phyloP scores from a whole-genome alignment of 805 yeast genomes.

The Pichia nakasei region DNA sequence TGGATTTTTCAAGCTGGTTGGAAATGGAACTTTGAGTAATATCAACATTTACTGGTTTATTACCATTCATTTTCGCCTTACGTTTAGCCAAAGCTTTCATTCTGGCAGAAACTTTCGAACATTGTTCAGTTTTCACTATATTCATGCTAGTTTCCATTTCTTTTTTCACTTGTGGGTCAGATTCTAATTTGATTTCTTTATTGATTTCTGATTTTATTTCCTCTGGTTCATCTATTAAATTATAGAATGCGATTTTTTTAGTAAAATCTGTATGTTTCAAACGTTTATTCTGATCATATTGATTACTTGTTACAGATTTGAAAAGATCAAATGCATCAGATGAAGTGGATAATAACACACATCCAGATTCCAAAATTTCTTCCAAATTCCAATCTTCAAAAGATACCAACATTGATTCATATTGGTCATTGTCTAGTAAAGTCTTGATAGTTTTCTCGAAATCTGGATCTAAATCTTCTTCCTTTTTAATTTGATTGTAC shows the following conservation, averaged over 20 bases:
- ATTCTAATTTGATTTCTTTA: neutral
- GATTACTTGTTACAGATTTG: conserved; percentile 8
- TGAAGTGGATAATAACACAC: conserved; percentile 55
- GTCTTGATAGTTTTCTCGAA: conserved; percentile 25
- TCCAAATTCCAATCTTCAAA: conserved; percentile 44
- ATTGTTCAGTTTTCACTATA: neutral
- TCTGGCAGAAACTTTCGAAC: conserved; percentile 50
- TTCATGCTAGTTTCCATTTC: conserved; percentile 3
- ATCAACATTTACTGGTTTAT: conserved; percentile 47
- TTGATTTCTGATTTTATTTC: conserved; percentile 10
- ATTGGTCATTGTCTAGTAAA: conserved; percentile 29
- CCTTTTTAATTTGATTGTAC: conserved; percentile 14
- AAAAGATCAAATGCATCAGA: conserved; percentile 31
- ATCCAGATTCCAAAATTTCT: conserved; percentile 42
- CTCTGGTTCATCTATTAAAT: neutral
- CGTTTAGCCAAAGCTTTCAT: conserved; percentile 92
- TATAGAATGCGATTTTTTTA: conserved; percentile 24
- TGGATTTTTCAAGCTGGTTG: conserved; percentile 37
- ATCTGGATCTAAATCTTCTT: conserved; percentile 16
- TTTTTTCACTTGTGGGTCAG: conserved; percentile 8
- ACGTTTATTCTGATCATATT: conserved; percentile 8
- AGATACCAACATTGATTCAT: conserved; percentile 37
- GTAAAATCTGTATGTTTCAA: conserved; percentile 23
- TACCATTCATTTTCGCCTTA: conserved; percentile 57
- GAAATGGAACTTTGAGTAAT: conserved; percentile 65